Percentiles rank a stretch among this genome's conserved stretches.
These are phyloP conservation scores for Thinopyrum elongatum DNA, from an alignment of 176 grass and related monocot species.

Conservation along the genomic window DNA sequence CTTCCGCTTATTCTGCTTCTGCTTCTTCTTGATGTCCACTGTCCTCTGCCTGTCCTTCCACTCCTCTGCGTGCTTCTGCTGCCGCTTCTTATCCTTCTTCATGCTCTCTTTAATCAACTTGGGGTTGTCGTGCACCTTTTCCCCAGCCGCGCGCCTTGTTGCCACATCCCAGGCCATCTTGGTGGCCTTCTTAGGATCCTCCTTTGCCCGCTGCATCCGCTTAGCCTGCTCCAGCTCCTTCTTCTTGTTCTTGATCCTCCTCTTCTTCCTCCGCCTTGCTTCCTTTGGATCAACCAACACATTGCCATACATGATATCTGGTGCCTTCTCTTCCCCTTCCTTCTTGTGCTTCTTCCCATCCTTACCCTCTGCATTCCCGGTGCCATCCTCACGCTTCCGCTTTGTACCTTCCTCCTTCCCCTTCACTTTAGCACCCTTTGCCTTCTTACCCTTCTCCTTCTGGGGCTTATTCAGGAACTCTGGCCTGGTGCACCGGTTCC, in stretches of 20 bases:
- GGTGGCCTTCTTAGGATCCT: constrained; percentile 66
- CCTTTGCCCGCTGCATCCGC: constrained; percentile 60
- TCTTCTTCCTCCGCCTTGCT: constrained; percentile 62
- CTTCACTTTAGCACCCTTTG: constrained; percentile 33
- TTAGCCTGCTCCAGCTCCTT: constrained; percentile 68
- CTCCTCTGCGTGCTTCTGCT: constrained; percentile 53
- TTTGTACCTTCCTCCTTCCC: constrained; percentile 40
- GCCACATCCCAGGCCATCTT: constrained; percentile 72
- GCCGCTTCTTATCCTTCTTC: constrained; percentile 76
- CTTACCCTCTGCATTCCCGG: constrained; percentile 31
- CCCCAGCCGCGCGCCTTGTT: constrained; percentile 64
- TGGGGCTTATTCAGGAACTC: constrained; percentile 50
- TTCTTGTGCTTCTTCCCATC: constrained; percentile 48
- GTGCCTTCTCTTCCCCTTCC: constrained; percentile 30
- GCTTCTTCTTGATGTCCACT: constrained; percentile 40
- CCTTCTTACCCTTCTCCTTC: constrained; percentile 64
- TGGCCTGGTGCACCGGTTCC: constrained; percentile 68
- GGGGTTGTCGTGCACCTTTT: constrained; percentile 88
- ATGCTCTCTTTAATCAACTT: constrained; percentile 84
- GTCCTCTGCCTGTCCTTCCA: constrained; percentile 69
- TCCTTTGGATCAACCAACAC: constrained; percentile 65
- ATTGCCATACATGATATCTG: constrained; percentile 66
- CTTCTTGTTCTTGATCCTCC: constrained; percentile 66
- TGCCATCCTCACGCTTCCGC: constrained; percentile 50
- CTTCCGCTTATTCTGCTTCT: constrained; percentile 62